phyloP scores from a whole-genome alignment of 805 yeast genomes.

The Teunomyces lycoperdinae region DNA sequence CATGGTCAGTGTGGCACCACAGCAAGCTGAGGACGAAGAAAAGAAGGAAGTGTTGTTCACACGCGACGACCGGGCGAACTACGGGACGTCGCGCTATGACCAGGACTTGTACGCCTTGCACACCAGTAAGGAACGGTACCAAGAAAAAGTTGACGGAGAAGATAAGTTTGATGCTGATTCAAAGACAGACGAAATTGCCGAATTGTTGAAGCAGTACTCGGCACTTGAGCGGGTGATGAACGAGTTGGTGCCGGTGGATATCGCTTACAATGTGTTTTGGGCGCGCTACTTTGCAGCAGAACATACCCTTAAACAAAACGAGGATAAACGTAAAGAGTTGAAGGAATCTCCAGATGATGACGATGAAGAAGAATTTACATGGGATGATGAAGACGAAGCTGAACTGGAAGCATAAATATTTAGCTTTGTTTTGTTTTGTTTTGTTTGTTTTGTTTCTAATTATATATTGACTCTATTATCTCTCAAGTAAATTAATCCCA shows the following conservation, averaged over 20 bases:
- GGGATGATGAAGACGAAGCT: constrained; percentile 52
- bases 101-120: constrained; percentile 39
- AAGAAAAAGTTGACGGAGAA: constrained; percentile 14
- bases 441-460: background rate
- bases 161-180: constrained; percentile 41
- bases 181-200: constrained; percentile 50
- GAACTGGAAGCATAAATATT: constrained; percentile 10
- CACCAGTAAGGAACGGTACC: constrained; percentile 24
- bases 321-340: constrained; percentile 62
- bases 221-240: constrained; percentile 56
- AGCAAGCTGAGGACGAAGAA: constrained; percentile 7
- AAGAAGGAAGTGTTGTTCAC: constrained; percentile 19
- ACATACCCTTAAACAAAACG: constrained; percentile 54
- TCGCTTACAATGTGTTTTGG: constrained; percentile 71
- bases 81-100: constrained; percentile 40
- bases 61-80: constrained; percentile 16
- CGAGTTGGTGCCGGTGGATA: constrained; percentile 61
- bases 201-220: constrained; percentile 46
- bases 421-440: too few species aligned
- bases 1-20: constrained; percentile 27
- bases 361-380: constrained; percentile 51
- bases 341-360: constrained; percentile 27
- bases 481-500: too few species aligned
- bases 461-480: background rate
- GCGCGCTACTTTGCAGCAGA: constrained; percentile 58